These are phyloP conservation scores for Apium graveolens DNA, from an alignment of 129 eudicot species.

Conservation along the genomic window DNA sequence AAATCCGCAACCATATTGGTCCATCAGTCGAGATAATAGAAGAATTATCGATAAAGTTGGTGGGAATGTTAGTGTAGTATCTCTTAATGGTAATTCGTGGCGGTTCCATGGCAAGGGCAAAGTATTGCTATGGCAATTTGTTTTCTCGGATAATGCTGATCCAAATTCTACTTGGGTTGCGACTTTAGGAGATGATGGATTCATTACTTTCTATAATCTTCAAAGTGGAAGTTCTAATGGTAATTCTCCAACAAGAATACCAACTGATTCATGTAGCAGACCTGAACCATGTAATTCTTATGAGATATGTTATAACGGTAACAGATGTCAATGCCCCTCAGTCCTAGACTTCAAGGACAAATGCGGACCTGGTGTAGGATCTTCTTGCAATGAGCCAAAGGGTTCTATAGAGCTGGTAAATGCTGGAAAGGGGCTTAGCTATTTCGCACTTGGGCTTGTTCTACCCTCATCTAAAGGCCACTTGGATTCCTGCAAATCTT, in stretches of 20 bases:
- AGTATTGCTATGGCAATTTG: slow-evolving; percentile 49
- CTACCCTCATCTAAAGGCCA: slow-evolving; percentile 37
- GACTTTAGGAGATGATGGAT: slow-evolving; percentile 56
- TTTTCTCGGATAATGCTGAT: slow-evolving; percentile 28
- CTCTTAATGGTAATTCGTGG: slow-evolving; percentile 62
- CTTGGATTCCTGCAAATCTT: slow-evolving; percentile 53
- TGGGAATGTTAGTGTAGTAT: slow-evolving; percentile 30
- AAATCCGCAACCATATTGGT: slow-evolving; percentile 74
- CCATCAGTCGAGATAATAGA: slow-evolving; percentile 51
- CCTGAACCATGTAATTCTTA: slow-evolving; percentile 70
- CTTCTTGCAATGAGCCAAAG: slow-evolving; percentile 25
- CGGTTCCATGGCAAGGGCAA: slow-evolving; percentile 47
- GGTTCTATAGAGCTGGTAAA: slow-evolving; percentile 28
- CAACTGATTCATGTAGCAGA: slow-evolving; percentile 57
- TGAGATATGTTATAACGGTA: slow-evolving; percentile 40
- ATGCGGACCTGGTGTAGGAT: slow-evolving; percentile 31
- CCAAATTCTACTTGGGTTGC: slow-evolving; percentile 54
- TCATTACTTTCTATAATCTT: slow-evolving; percentile 45
- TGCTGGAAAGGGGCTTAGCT: slow-evolving; percentile 56
- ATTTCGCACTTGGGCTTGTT: slow-evolving; percentile 62
- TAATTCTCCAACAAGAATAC: slow-evolving; percentile 36
- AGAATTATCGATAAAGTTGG: slow-evolving; percentile 44
- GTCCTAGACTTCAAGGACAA: neutral
- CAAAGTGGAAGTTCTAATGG: slow-evolving; percentile 14
- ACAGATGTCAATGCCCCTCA: slow-evolving; percentile 23